Base-by-base conservation (phyloP, 345 rosid genomes). In the Angophora floribunda region DNA sequence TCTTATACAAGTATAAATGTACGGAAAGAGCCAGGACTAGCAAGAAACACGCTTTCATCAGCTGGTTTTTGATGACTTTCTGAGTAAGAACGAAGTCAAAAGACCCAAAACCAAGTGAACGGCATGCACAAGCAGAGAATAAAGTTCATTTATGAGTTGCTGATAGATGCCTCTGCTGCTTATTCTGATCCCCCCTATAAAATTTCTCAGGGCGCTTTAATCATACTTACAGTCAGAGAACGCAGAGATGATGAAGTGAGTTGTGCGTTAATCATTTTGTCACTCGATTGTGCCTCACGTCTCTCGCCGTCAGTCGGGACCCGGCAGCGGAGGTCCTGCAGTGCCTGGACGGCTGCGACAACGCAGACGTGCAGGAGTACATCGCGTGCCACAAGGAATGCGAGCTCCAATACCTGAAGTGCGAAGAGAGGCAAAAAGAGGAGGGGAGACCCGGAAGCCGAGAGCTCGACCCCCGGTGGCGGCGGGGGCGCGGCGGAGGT, bases 301-400 rank as follows among this genome's bases (percentile, higher is more conserved):
- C 61, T 53, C 63, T 57, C 36, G 52, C 59, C 67, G 22, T 75
- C 45, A 36, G 85, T 9, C 80, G 86, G 11, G 61, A 26, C 70
- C 49, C 19, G 85, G 32, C 44, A 86, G 16, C 80, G 11, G 90
- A 89, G 90, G 90, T 80, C 51, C 52, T 86, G 49, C 84, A 80
- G 41, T 89, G 90, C 80, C 70, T 89, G 57, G 88, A 89, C 88
- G 51, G 84, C 24, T 86, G 90, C 88, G 85, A 63, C 59, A 67
- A 41, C 84, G 59, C 26, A 17, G 90, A 89, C 86, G 49, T 89
- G 30, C 52, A 51, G 55, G 49, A 78, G 86, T 89, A 53, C 86
- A 52, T 89, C 53, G 26, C 53, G 86, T 89, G 90, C 86, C 88
- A 86, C 70, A 78, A 61, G 51, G 86, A 59, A 63, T 89, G 90